Evolutionary conservation across 164 flowering plant genomes (phyloP), one percentile per base, ranked within the genome.

Genomic region (Santalum album): DNA sequence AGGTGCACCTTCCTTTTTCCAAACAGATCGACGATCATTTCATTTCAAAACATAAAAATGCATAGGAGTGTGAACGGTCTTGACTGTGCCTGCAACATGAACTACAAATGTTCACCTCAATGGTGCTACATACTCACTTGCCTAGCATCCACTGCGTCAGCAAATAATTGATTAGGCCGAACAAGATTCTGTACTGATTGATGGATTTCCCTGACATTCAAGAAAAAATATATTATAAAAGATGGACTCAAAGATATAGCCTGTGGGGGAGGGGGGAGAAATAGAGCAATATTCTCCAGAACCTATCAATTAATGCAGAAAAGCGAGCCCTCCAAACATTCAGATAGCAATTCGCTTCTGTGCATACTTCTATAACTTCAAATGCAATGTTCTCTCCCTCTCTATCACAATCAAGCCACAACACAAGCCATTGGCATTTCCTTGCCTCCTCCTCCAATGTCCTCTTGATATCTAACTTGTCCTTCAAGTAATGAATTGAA

Each of bases 321-420:
- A 92, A 92, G 9, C 80, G 80, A 59, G 99, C 99, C 67, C 99
- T 81, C 75, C 72, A 69, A 20, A 87, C 54, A 18, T 62, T 64
- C 19, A 92, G 80, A 46, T 69, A 58, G 24, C 36, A 65, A 61
- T 87, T 89, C 18, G 61, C 95, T 19, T 74, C 68, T 6, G 62
- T 59, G 66, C 99, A 92, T 49, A 87, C 87, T 26, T 92, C 84
- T 3, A 92, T 59, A 20, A 92, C 99, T 66, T 92, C 99, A 67
- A 72, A 92, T 14, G 99, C 95, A 48, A 92, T 92, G 61, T 89
- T 92, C 59, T 92, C 99, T 18, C 99, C 99, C 73, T 92, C 99
- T 56, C 95, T 76, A 60, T 92, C 97, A 62, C 97, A 89, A 62
- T 92, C 99, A 43, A 92, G 96, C 99, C 99, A 92, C 60, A 92